Conservation (phyloP, 345 rosid species). For the Aegle marmelos region DNA sequence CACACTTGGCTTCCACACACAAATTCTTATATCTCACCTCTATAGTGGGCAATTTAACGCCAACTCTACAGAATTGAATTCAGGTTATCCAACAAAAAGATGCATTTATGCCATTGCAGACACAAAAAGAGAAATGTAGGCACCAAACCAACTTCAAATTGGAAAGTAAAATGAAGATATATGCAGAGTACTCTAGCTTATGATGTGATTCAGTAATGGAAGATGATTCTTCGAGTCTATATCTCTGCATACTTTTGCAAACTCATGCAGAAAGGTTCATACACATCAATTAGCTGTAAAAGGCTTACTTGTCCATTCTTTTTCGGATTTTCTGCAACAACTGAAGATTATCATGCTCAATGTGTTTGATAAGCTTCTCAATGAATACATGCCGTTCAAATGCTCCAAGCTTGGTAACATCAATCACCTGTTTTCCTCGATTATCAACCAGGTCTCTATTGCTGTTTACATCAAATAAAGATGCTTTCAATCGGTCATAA, state of each 20-base stretch:
- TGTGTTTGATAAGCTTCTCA: conserved; percentile 60
- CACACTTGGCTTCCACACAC: conserved; percentile 60
- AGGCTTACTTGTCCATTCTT: conserved; percentile 52
- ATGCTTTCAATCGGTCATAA: conserved; percentile 48
- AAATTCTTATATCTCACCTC: conserved; percentile 63
- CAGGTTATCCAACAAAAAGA: neutral
- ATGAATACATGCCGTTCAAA: conserved; percentile 49
- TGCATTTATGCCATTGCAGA: neutral
- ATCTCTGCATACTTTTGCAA: neutral
- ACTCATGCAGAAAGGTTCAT: neutral
- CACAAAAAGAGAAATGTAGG: neutral
- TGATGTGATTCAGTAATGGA: too few relatives aligned
- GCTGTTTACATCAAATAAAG: conserved; percentile 36
- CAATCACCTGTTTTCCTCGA: conserved; percentile 36
- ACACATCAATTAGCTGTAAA: neutral
- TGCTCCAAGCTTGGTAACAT: conserved; percentile 59
- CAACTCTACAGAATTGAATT: conserved; percentile 39
- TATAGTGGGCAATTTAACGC: conserved; percentile 55
- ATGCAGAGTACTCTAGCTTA: neutral
- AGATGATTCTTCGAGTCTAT: too few relatives aligned
- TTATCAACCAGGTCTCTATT: conserved; percentile 10
- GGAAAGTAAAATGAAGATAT: neutral
- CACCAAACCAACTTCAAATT: neutral
- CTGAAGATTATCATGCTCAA: conserved; percentile 62
- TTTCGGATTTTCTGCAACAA: conserved; percentile 45